Percentiles rank a stretch among this genome's conserved stretches.
Evolutionary conservation across 306 rosid genomes (phyloP).

Genomic region (Gleditsia sinensis): DNA sequence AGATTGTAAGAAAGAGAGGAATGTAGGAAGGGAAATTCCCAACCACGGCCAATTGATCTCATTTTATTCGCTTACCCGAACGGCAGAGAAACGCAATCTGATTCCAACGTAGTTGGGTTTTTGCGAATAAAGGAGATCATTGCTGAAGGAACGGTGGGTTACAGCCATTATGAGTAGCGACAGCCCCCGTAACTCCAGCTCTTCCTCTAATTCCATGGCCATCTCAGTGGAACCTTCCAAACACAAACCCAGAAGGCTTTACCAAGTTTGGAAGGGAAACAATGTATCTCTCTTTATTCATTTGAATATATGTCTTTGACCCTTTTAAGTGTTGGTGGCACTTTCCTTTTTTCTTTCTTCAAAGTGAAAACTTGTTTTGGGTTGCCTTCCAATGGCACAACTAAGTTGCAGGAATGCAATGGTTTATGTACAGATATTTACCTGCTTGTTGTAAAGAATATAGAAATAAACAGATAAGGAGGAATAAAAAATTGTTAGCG

Average conservation of each 20-base stretch:
- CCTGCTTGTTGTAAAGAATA: neutral
- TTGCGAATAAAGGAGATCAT: constrained; percentile 36
- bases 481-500: no score
- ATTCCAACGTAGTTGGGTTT: constrained; percentile 20
- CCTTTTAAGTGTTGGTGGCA: constrained; percentile 6
- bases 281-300: constrained; percentile 51
- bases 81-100: constrained; percentile 15
- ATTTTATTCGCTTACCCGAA: constrained; percentile 28
- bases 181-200: constrained; percentile 32
- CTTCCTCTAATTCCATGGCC: constrained; percentile 41
- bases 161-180: constrained; percentile 20
- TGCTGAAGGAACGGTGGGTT: neutral
- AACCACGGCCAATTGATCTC: constrained; percentile 35
- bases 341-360: no score
- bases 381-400: neutral
- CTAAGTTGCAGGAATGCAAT: no score
- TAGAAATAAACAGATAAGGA: neutral
- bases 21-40: constrained; percentile 33
- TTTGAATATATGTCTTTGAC: neutral
- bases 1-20: constrained; percentile 33
- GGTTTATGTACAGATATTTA: no score
- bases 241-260: constrained; percentile 45
- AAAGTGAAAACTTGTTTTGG: no score
- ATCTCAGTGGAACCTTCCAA: constrained; percentile 27
- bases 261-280: constrained; percentile 79